These are phyloP conservation scores for Backusella luteola DNA, from an alignment of 192 early-diverging fungal species.

Conservation along the genomic window DNA sequence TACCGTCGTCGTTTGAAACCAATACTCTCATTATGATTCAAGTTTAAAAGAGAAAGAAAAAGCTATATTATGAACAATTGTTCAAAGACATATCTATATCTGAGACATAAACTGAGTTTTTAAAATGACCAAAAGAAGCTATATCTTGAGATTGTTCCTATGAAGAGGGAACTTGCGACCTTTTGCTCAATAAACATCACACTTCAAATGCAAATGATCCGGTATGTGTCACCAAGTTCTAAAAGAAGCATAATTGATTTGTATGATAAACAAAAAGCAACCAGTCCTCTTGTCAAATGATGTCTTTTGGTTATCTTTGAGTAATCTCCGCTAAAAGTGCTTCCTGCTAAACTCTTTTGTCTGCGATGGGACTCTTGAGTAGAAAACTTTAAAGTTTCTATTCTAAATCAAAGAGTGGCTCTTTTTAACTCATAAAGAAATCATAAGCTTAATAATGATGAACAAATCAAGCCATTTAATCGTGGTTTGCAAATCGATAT, in stretches of 20 bases:
- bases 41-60: neutral
- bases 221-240: neutral
- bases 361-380: too few relatives aligned
- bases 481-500: neutral
- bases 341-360: neutral
- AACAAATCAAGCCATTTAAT: neutral
- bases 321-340: neutral
- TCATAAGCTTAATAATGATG: neutral
- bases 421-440: neutral
- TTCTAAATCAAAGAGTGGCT: too few relatives aligned
- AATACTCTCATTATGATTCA: slow-evolving; percentile 14
- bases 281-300: neutral
- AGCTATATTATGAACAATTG: neutral
- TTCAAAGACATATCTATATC: neutral
- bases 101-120: neutral
- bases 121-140: neutral
- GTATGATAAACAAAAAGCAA: neutral
- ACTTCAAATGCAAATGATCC: neutral
- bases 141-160: neutral
- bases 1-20: slow-evolving; percentile 31
- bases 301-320: neutral
- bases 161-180: neutral
- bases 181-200: neutral
- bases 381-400: too few relatives aligned
- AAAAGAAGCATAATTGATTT: neutral